Base-by-base conservation (phyloP, 225 moss, liverwort and hornwort genomes). In the Asterella californica region DNA sequence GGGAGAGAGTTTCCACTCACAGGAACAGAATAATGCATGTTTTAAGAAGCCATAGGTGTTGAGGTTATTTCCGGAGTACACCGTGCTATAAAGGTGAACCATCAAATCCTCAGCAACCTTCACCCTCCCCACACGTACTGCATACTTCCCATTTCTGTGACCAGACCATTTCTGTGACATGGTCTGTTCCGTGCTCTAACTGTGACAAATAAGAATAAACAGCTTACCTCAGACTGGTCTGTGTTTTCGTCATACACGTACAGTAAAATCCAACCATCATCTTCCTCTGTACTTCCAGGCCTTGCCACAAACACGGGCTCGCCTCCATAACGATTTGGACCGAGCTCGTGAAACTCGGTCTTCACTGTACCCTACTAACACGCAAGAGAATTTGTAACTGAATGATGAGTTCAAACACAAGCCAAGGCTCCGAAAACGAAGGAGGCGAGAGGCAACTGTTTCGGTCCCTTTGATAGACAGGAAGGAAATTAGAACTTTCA, bases 221-320 rank as follows among this genome's bases (percentile, higher is more conserved):
- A n/a, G 33, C 67, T 15, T 76, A 83, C 83, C 53, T 83, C 79
- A 29, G 83, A 83, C 6, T 11, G 49, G 34, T 49, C 15, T 17
- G 74, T 74, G 25, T 4, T 36, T 70, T 55, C 74, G 75, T 83
- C 64, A 49, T 83, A 61, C 1, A 83, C 79, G 50, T 76, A 76
- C 12, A 32, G 19, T 19, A 80, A 38, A 32, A 83, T 57, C 83
- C 83, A 83, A 12, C 83, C 83, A 53, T 80, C 79, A 50, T 83
- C 83, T 66, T 83, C 83, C 59, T 37, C 69, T 22, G 57, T 54
- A 63, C 49, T 38, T 33, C 76, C 76, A 48, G 83, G 83, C 48
- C 68, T 80, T 14, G 74, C 76, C 54, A 83, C 83, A 63, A 83
- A 84, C 15, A 69, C 3, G 29, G 80, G 76, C 53, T 84, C 83